A percentile compares a stretch with the other conserved stretches of the same genome.
Conservation (phyloP, 495 filamentous ascomycete species). For the Neurospora sp. region DNA sequence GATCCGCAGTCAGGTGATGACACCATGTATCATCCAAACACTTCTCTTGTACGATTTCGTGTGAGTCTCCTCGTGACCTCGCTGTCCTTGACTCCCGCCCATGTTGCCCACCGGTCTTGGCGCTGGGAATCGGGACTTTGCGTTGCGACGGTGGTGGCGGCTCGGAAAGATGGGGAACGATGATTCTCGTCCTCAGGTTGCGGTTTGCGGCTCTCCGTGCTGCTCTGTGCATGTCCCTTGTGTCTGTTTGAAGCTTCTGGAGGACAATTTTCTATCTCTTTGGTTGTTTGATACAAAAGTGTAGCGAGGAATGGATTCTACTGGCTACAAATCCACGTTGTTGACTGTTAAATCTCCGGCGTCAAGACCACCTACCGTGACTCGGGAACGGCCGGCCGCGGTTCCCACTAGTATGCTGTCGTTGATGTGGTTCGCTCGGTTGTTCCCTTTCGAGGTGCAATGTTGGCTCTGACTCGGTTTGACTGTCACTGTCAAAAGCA, state of each 20-base stretch:
- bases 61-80: not conserved
- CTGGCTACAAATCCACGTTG: not conserved
- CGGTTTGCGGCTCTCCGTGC: not conserved
- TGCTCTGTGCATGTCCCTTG: not conserved
- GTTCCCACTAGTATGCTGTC: not conserved
- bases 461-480: not conserved
- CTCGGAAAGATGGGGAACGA: not conserved
- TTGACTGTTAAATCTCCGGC: not conserved
- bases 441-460: not conserved
- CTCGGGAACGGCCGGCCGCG: not conserved
- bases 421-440: not conserved
- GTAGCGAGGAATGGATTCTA: not conserved
- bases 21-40: conserved; percentile 18
- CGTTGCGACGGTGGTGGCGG: not conserved
- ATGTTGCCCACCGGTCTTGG: not conserved
- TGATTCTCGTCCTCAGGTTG: not conserved
- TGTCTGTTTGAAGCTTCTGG: not conserved
- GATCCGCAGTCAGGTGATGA: conserved; percentile 22
- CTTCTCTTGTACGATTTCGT: not conserved
- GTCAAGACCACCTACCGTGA: not conserved
- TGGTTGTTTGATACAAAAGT: not conserved
- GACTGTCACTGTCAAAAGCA: not conserved
- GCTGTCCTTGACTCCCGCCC: not conserved
- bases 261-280: not conserved
- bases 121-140: not conserved